Conservation (phyloP, 2,329 filamentous ascomycete species). For the Ceratocystis smalleyi region DNA sequence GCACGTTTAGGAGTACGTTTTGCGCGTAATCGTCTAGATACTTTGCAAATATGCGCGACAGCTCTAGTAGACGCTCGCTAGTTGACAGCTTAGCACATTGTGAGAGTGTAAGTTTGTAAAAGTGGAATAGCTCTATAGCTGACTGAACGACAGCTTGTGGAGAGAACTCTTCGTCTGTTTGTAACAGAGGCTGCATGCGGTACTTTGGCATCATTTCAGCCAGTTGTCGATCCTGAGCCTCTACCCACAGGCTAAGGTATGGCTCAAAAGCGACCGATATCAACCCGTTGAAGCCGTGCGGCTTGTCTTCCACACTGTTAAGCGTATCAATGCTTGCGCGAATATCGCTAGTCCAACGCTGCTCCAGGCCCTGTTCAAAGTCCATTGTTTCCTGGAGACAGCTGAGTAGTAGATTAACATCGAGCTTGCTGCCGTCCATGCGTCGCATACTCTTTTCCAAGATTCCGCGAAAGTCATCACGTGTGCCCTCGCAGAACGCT, state of each 20-base stretch:
- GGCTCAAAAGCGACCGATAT: slow-evolving; percentile 97
- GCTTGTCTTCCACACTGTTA: slow-evolving; percentile 58
- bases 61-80: slow-evolving; percentile 67
- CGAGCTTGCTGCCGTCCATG: slow-evolving; percentile 58
- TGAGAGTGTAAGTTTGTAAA: slow-evolving; percentile 81
- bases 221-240: slow-evolving; percentile 83
- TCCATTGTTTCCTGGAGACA: slow-evolving; percentile 92
- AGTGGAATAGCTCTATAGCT: slow-evolving; percentile 92
- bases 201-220: slow-evolving; percentile 76
- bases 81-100: slow-evolving; percentile 96
- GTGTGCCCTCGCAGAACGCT: slow-evolving; percentile 85
- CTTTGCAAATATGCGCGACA: slow-evolving; percentile 73
- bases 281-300: slow-evolving; percentile 67
- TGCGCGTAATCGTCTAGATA: slow-evolving; percentile 94
- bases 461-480: slow-evolving; percentile 90
- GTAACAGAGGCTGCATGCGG: slow-evolving; percentile 62
- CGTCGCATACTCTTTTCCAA: slow-evolving; percentile 74
- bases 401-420: slow-evolving; percentile 75
- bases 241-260: slow-evolving; percentile 92
- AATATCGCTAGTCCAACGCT: slow-evolving; percentile 57
- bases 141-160: slow-evolving; percentile 79
- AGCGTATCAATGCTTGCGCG: slow-evolving; percentile 82
- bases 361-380: slow-evolving; percentile 85
- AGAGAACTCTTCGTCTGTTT: slow-evolving; percentile 81
- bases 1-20: slow-evolving; percentile 64